Base-by-base conservation (phyloP, 345 rosid species). In the Rhodamnia argentea region DNA sequence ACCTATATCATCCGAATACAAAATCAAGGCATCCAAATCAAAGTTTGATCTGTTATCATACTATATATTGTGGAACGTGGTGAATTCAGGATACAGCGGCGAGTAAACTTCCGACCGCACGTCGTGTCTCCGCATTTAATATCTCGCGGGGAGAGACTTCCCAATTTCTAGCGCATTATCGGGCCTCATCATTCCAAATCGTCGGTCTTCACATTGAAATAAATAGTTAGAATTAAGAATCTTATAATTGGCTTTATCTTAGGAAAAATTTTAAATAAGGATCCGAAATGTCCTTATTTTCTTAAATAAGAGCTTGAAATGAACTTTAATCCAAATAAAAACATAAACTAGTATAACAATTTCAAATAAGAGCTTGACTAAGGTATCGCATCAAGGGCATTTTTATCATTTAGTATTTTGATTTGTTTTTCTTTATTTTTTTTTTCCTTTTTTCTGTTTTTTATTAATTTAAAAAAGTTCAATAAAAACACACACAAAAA, bases 81-180 rank as follows among this genome's bases (percentile, higher is more conserved):
- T 13, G 74, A 62, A 62, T 62, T 27, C 2, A 14, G 40, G 74
- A 27, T 37, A 14, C 20, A 20, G 6, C 20, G 20, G 40, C 2
- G 20, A 60, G 44, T 4, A 16, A 29, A 29, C 22, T 8, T 20
- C 15, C 23, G 1, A 4, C 1, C 57, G 23, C 3, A 20, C 3
- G 12, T 8, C 75, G 3, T 9, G 22, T 62, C 44, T 64, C 3
- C 12, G 4, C 44, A 4, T 29, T 37, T 32, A 9, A 11, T 10
- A 7, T 64, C 24, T 9, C 76, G 2, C 0, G 24, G 2, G 20
- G 24, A 16, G 44, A 9, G 76, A 64, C 13, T 64, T 62, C 44
- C 13, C 2, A 4, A 5, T 16, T 64, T 18, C 23, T 11, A 0
- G 9, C 22, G n/a, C 10, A 2, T n/a, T 13, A 1, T 26, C 9